Evolutionary conservation across 2,329 filamentous ascomycete species (phyloP).

Genomic region (Pestalotiopsis sp.): DNA sequence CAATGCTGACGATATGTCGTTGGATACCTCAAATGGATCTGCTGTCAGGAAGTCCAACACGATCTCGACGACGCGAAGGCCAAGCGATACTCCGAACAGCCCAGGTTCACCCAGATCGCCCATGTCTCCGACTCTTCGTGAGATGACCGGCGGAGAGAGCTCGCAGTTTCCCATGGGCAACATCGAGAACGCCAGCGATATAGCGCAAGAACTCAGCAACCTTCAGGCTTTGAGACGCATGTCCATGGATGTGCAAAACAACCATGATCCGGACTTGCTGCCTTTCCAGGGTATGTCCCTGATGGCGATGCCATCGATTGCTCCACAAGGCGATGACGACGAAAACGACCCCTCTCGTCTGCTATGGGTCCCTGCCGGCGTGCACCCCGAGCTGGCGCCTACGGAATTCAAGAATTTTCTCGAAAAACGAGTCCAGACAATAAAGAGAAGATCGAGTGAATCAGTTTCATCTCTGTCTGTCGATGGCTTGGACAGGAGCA

Average conservation of each 20-base stretch:
- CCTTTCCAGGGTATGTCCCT: slow-evolving; percentile 68
- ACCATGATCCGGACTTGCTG: slow-evolving; percentile 73
- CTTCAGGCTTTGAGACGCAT: slow-evolving; percentile 86
- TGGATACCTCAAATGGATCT: slow-evolving; percentile 21
- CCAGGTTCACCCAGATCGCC: slow-evolving; percentile 41
- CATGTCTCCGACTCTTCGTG: slow-evolving; percentile 56
- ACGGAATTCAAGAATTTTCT: slow-evolving; percentile 97
- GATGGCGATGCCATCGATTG: slow-evolving; percentile 72
- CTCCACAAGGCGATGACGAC: slow-evolving; percentile 74
- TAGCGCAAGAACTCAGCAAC: slow-evolving; percentile 91
- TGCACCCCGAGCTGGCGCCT: slow-evolving; percentile 93
- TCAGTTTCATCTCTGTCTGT: slow-evolving; percentile 57
- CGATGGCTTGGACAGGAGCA: slow-evolving; percentile 56
- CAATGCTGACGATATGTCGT: slow-evolving; percentile 35
- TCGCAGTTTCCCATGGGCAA: slow-evolving; percentile 81
- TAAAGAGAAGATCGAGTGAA: slow-evolving; percentile 81
- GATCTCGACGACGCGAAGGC: slow-evolving; percentile 37
- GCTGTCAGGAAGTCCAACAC: slow-evolving; percentile 48
- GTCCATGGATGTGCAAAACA: slow-evolving; percentile 89
- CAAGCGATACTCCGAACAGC: slow-evolving; percentile 44
- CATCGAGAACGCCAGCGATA: slow-evolving; percentile 85
- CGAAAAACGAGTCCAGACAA: slow-evolving; percentile 88
- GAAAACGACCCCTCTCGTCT: slow-evolving; percentile 87
- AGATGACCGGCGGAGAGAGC: slow-evolving; percentile 65
- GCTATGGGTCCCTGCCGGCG: slow-evolving; percentile 92